A percentile compares a stretch with the other conserved stretches of the same genome.
phyloP scores from a whole-genome alignment of 345 rosid species.

The Triadica sebifera region DNA sequence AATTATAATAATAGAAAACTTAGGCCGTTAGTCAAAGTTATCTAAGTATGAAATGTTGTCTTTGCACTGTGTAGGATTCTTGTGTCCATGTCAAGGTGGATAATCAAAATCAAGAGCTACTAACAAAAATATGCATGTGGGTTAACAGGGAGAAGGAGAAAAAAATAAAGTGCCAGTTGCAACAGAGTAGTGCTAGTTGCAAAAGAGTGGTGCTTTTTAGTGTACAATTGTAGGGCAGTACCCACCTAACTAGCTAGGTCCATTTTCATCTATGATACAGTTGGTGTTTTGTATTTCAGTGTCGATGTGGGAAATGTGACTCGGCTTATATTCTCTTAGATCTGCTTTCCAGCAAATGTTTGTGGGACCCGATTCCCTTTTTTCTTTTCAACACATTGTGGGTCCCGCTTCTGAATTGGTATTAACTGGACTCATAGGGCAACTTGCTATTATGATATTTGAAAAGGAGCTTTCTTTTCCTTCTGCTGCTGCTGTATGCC shows the following conservation, averaged over 20 bases:
- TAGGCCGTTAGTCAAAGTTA: neutral
- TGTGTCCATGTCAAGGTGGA: neutral
- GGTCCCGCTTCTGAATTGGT: slow-evolving; percentile 29
- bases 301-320: slow-evolving; percentile 5
- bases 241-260: neutral
- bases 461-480: slow-evolving; percentile 11
- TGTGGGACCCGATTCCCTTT: slow-evolving; percentile 22
- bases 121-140: slow-evolving; percentile 3
- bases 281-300: neutral
- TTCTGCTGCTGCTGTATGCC: neutral
- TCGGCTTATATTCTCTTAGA: slow-evolving; percentile 29
- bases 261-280: neutral
- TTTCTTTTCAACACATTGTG: slow-evolving; percentile 20
- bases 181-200: neutral
- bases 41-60: neutral
- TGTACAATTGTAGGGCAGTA: slow-evolving; percentile 3
- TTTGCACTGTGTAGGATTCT: neutral
- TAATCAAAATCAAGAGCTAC: neutral
- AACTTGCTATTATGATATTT: slow-evolving; percentile 9
- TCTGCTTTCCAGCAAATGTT: slow-evolving; percentile 50
- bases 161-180: neutral
- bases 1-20: neutral
- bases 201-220: neutral
- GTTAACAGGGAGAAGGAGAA: slow-evolving; percentile 5
- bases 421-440: slow-evolving; percentile 16